Conservation (phyloP, 768 basidiomycete genomes). For the Boletus reticuloceps region DNA sequence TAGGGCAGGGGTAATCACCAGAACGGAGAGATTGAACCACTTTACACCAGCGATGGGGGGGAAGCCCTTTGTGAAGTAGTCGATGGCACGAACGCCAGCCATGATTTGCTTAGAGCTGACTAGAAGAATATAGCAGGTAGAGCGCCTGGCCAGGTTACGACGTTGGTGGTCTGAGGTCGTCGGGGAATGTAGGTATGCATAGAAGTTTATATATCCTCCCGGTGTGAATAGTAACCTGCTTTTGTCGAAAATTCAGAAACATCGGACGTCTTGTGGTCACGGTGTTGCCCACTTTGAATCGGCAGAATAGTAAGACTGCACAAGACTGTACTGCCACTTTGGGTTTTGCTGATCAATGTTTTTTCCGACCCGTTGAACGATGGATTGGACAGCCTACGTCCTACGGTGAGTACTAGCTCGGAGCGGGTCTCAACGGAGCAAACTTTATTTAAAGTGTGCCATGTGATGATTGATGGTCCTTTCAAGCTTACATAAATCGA, state of each 20-base stretch:
- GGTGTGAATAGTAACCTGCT: conserved; percentile 18
- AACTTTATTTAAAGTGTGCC: no score
- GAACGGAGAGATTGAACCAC: conserved; percentile 75
- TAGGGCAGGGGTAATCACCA: conserved; percentile 69
- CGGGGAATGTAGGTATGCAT: conserved; percentile 15
- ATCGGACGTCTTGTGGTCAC: no score
- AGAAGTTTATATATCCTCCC: conserved; percentile 28
- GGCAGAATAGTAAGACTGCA: no score
- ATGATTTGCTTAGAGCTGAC: conserved; percentile 2
- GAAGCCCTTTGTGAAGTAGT: conserved; percentile 29
- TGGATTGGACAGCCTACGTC: no score
- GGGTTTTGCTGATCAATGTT: no score
- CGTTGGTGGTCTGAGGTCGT: conserved; percentile 8
- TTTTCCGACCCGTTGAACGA: no score
- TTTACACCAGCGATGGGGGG: conserved; percentile 55
- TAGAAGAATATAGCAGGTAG: neutral
- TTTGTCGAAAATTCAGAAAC: neutral
- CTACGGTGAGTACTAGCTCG: no score
- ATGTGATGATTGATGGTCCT: no score
- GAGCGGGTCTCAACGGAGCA: no score
- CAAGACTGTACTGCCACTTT: no score
- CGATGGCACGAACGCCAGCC: conserved; percentile 9
- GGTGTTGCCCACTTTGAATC: no score
- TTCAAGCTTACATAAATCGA: no score
- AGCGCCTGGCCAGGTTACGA: conserved; percentile 1